Evolutionary conservation across 2,329 filamentous ascomycete species (phyloP).

Genomic region (Colletotrichum lindemuthianum): DNA sequence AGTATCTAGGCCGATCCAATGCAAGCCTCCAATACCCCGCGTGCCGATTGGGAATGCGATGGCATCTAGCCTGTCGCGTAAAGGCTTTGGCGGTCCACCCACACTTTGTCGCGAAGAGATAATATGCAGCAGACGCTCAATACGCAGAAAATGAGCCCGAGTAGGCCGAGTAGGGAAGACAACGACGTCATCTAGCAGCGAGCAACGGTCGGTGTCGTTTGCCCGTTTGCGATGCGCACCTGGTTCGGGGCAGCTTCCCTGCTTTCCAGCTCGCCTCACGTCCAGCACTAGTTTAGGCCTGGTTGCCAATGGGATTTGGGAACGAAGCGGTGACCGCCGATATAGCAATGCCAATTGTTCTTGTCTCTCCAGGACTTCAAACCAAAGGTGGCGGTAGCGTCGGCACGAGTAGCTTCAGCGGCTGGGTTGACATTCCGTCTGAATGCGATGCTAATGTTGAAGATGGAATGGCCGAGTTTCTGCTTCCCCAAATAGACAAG

Average conservation of each 20-base stretch:
- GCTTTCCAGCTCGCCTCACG: not conserved
- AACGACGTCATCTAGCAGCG: slow-evolving; percentile 32
- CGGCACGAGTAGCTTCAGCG: not conserved
- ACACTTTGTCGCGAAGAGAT: slow-evolving; percentile 27
- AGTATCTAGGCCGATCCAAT: slow-evolving; percentile 33
- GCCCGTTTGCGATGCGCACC: too few species aligned
- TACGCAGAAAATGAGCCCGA: slow-evolving; percentile 16
- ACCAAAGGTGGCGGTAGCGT: not conserved
- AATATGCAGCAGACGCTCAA: slow-evolving; percentile 18
- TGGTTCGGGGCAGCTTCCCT: too few species aligned
- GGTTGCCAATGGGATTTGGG: slow-evolving; percentile 2
- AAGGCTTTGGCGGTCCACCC: slow-evolving; percentile 7
- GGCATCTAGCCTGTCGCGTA: not conserved
- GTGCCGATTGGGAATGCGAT: slow-evolving; percentile 34
- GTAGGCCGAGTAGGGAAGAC: slow-evolving; percentile 6
- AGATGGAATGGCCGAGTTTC: slow-evolving; percentile 1
- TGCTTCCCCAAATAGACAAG: slow-evolving; percentile 19
- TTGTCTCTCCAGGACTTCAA: too few species aligned
- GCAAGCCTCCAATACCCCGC: slow-evolving; percentile 35
- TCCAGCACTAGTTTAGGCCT: not conserved
- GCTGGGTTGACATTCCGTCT: slow-evolving; percentile 24
- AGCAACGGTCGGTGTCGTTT: not conserved
- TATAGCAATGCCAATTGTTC: too few species aligned
- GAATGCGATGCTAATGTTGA: not conserved
- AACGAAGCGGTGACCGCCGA: too few species aligned